Percentiles rank a stretch among this genome's conserved stretches.
phyloP scores from a whole-genome alignment of 768 basidiomycete genomes.

The Lyophyllum decastes region DNA sequence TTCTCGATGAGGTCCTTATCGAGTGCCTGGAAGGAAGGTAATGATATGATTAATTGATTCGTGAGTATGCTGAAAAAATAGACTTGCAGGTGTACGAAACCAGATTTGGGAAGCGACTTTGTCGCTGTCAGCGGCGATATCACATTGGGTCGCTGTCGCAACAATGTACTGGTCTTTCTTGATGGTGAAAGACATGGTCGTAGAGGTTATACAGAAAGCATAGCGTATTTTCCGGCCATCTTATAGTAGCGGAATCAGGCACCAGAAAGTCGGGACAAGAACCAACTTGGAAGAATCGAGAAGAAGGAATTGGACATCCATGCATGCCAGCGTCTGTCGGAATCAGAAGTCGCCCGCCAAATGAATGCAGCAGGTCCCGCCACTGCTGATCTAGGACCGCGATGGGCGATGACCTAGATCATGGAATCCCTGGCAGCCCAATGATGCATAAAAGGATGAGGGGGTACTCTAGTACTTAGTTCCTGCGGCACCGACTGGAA shows the following conservation, averaged over 20 bases:
- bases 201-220: neutral
- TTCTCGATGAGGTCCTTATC: conserved; percentile 21
- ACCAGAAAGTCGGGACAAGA: neutral
- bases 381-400: no score
- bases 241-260: conserved; percentile 1
- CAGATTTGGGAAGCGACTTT: conserved; percentile 20
- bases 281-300: no score
- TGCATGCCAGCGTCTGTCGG: neutral
- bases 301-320: neutral
- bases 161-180: conserved; percentile 17
- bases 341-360: neutral
- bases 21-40: conserved; percentile 17
- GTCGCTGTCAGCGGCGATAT: conserved; percentile 12
- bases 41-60: neutral
- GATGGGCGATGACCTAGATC: no score
- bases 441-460: no score
- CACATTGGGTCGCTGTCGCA: neutral
- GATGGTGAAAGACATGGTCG: conserved; percentile 16
- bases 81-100: conserved; percentile 26
- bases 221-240: neutral
- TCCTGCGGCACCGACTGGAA: no score
- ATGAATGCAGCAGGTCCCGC: no score
- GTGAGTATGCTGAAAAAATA: neutral
- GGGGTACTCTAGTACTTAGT: no score
- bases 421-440: no score